Percentiles rank a stretch among this genome's conserved stretches.
phyloP scores from a whole-genome alignment of 345 rosid species.

The Citrus trifoliata region DNA sequence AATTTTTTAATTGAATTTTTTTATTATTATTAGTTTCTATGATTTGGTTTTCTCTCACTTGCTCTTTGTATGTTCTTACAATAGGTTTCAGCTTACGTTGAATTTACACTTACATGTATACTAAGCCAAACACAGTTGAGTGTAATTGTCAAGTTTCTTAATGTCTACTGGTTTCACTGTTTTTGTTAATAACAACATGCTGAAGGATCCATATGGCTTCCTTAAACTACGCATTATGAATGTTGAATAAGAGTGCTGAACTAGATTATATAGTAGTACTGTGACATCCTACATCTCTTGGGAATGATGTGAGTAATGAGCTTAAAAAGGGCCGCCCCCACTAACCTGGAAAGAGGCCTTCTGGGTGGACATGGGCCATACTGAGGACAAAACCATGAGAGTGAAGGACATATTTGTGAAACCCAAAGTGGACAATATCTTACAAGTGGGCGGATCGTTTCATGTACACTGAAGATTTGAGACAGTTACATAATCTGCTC shows the following conservation, averaged over 20 bases:
- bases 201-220: background rate
- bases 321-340: too few species aligned
- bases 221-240: background rate
- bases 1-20: background rate
- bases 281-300: too few species aligned
- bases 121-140: background rate
- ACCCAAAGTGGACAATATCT: too few species aligned
- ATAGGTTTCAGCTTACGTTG: background rate
- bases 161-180: background rate
- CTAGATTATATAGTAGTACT: background rate
- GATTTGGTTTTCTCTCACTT: background rate
- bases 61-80: background rate
- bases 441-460: too few species aligned
- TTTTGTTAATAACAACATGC: background rate
- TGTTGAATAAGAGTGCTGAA: background rate
- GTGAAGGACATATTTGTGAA: too few species aligned
- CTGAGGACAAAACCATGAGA: too few species aligned
- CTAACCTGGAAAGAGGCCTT: too few species aligned
- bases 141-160: background rate
- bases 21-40: background rate
- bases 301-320: too few species aligned
- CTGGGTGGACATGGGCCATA: too few species aligned
- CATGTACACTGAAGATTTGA: background rate
- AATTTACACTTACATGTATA: background rate
- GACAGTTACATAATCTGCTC: background rate